Conservation (phyloP, 805 yeast species). For the Geotrichum ghanense region DNA sequence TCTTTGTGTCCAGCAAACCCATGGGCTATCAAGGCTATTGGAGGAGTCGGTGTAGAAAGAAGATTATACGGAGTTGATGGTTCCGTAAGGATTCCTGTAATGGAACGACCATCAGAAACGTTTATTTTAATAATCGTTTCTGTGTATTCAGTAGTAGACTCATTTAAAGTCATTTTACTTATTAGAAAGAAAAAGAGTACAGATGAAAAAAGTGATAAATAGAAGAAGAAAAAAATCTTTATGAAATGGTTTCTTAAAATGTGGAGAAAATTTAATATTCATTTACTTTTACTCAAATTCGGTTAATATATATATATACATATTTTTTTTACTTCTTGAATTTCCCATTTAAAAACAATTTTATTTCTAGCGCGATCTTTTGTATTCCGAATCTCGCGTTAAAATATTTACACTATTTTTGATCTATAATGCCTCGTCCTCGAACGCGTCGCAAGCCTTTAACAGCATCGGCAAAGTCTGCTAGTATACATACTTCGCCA, state of each 20-base stretch:
- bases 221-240: too few species aligned
- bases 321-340: too few species aligned
- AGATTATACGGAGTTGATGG: neutral
- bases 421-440: neutral
- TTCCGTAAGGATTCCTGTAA: neutral
- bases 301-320: too few species aligned
- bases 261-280: too few species aligned
- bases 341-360: too few species aligned
- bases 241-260: too few species aligned
- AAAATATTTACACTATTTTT: too few species aligned
- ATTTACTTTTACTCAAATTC: too few species aligned
- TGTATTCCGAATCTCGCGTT: too few species aligned
- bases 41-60: neutral
- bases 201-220: too few species aligned
- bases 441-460: neutral
- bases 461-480: neutral
- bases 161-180: neutral
- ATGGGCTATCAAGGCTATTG: conserved; percentile 37
- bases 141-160: too few species aligned
- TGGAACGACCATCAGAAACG: neutral
- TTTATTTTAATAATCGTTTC: neutral
- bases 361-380: too few species aligned
- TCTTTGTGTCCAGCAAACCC: conserved; percentile 81
- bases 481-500: neutral
- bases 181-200: neutral